Evolutionary conservation across 2,329 filamentous ascomycete genomes (phyloP).

Genomic region (Pestalotiopsis sp.): DNA sequence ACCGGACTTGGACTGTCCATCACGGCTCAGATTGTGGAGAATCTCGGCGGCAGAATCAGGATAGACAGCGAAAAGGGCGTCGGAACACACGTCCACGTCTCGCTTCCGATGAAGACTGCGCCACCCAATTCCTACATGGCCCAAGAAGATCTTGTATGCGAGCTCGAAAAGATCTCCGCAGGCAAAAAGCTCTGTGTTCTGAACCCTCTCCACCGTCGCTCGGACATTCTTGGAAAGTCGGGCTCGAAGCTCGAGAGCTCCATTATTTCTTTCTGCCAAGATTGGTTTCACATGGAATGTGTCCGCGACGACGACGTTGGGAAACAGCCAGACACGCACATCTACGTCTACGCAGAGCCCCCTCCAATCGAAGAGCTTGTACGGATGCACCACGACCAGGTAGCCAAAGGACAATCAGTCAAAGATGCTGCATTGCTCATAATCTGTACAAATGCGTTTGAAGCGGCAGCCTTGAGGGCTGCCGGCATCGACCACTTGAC

Average conservation of each 20-base stretch:
- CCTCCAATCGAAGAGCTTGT: conserved; percentile 23
- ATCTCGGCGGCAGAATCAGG: conserved; percentile 20
- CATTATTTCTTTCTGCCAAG: conserved; percentile 17
- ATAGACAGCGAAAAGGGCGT: conserved; percentile 43
- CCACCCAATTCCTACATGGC: conserved; percentile 1
- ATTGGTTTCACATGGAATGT: conserved; percentile 24
- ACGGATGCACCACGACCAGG: conserved; percentile 16
- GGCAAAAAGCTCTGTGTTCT: background rate
- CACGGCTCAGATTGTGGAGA: conserved; percentile 55
- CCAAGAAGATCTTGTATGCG: background rate
- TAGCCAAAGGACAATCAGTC: conserved; percentile 12
- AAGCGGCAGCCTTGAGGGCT: conserved; percentile 23
- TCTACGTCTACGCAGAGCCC: conserved; percentile 25
- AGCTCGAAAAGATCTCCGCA: background rate
- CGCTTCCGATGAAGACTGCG: conserved; percentile 35
- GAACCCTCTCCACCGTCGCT: background rate
- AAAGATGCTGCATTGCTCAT: conserved; percentile 23
- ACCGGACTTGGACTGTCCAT: conserved; percentile 68
- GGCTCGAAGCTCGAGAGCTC: conserved; percentile 18
- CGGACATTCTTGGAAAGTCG: background rate
- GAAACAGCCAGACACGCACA: conserved; percentile 16
- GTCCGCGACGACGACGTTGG: conserved; percentile 15
- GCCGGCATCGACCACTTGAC: conserved; percentile 21
- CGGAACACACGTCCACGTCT: conserved; percentile 56
- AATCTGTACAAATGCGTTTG: conserved; percentile 25